phyloP scores from a whole-genome alignment of 2,329 filamentous ascomycete genomes.

The Metarhizium album region DNA sequence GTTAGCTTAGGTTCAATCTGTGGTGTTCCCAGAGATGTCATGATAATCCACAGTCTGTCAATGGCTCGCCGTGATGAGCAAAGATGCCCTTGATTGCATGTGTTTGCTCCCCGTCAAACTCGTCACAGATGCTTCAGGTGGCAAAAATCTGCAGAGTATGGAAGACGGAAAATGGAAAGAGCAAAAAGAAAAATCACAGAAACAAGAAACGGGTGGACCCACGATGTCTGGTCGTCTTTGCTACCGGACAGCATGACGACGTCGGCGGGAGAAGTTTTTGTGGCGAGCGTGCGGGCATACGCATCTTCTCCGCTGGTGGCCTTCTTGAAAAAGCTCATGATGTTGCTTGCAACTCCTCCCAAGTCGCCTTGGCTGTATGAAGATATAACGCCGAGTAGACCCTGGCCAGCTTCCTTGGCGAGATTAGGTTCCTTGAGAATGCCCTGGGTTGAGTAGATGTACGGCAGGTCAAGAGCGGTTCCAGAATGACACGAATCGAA shows the following conservation, averaged over 20 bases:
- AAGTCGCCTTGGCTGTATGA: slow-evolving; percentile 62
- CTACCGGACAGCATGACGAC: slow-evolving; percentile 97
- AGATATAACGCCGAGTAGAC: slow-evolving; percentile 47
- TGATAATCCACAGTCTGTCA: too few species aligned
- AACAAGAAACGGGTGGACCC: slow-evolving; percentile 32
- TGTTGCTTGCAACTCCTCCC: slow-evolving; percentile 67
- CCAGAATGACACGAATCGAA: slow-evolving; percentile 59
- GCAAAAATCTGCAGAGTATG: too few species aligned
- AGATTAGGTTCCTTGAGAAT: slow-evolving; percentile 59
- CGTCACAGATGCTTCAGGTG: too few species aligned
- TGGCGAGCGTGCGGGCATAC: slow-evolving; percentile 68
- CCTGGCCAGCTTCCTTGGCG: slow-evolving; percentile 56
- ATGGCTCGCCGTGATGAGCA: background rate
- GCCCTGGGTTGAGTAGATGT: slow-evolving; percentile 59
- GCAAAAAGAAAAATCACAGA: background rate
- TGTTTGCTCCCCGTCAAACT: too few species aligned
- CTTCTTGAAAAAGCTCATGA: slow-evolving; percentile 82
- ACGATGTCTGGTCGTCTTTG: slow-evolving; percentile 93
- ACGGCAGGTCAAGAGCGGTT: slow-evolving; percentile 54
- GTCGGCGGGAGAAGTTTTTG: slow-evolving; percentile 89
- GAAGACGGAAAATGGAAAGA: too few species aligned
- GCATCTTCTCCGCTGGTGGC: slow-evolving; percentile 72
- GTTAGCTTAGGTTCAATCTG: slow-evolving; percentile 4
- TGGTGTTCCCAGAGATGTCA: too few species aligned
- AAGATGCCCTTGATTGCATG: too few species aligned